Evolutionary conservation across 371 early-diverging fungal species (phyloP), one percentile per base, ranked within the genome.

Genomic region (Apophysomyces ossiformis): DNA sequence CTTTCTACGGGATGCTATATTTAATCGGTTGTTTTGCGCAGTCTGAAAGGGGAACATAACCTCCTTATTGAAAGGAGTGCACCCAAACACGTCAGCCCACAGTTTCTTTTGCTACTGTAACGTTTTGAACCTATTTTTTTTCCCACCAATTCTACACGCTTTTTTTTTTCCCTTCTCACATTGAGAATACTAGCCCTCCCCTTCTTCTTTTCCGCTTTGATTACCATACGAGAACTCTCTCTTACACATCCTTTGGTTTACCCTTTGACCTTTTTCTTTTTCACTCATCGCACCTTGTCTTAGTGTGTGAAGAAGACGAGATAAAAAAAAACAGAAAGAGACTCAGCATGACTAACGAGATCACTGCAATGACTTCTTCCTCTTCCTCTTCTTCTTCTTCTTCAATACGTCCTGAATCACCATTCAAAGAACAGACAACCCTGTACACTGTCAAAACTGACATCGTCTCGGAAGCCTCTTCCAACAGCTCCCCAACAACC

Each of bases 51-150:
- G 54, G 54, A 21, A 2, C 16, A 47, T 18, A 50, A 26, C 21
- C 54, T 50, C 54, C 54, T 50, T 50, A 50, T 16, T 50, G 21
- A 50, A 50, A 50, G 54, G 54, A 50, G 54, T 50, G 54, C 54
- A 18, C 13, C 54, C 54, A 50, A 50, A 50, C 54, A 50, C 54
- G 54, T 50, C 54, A 50, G 54, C 54, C 54, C 54, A 50, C 54
- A 50, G 54, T 50, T 45, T 50, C 54, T 50, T 50, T 50, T 50
- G 54, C 54, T 50, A 50, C 54, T 50, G 54, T 50, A 50, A 50
- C 54, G 54, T 50, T 50, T 50, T 16, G 21, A 16, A 7, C 21
- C 21, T 50, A 21, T 50, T 50, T 50, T 50, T 21, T 21, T 21
- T 18, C 54, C 47, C 13, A 47, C 47, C 47, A 47, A 13, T 43